phyloP scores from a whole-genome alignment of 2,329 filamentous ascomycete genomes.

The Teratosphaeriaceae sp. region DNA sequence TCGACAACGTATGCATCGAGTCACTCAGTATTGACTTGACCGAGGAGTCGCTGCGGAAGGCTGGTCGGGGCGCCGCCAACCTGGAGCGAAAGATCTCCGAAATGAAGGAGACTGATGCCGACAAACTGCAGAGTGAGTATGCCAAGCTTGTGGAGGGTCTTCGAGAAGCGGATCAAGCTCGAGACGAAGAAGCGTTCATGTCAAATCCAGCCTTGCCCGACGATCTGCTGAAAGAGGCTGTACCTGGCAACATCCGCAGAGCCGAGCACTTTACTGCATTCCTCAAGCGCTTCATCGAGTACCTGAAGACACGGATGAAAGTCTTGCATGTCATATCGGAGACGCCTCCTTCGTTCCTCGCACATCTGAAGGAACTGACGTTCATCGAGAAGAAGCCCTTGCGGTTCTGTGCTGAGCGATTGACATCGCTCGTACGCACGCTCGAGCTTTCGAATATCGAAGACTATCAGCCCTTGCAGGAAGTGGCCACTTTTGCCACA shows the following conservation, averaged over 20 bases:
- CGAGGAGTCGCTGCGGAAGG: conserved; percentile 86
- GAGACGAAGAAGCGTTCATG: conserved; percentile 95
- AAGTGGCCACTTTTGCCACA: conserved; percentile 96
- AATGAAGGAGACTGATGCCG: conserved; percentile 92
- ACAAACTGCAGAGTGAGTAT: conserved; percentile 92
- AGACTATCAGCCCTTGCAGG: conserved; percentile 93
- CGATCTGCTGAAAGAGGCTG: conserved; percentile 88
- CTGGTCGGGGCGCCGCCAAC: conserved; percentile 82
- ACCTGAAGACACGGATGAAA: conserved; percentile 94
- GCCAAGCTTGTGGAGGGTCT: conserved; percentile 90
- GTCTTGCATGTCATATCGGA: conserved; percentile 96
- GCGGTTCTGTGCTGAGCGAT: conserved; percentile 85
- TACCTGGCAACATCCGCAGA: conserved; percentile 91
- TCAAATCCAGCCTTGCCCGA: conserved; percentile 91
- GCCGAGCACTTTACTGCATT: conserved; percentile 96
- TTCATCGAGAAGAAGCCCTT: conserved; percentile 97
- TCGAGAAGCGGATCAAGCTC: conserved; percentile 77
- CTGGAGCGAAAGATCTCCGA: conserved; percentile 85
- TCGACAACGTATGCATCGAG: conserved; percentile 99
- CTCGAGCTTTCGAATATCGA: conserved; percentile 96
- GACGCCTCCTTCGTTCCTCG: conserved; percentile 87
- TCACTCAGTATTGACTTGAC: conserved; percentile 94
- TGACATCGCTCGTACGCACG: conserved; percentile 90
- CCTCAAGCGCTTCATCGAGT: conserved; percentile 93
- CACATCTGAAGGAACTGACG: conserved; percentile 88